phyloP scores from a whole-genome alignment of 164 flowering plant genomes.

The Echeveria elegans region DNA sequence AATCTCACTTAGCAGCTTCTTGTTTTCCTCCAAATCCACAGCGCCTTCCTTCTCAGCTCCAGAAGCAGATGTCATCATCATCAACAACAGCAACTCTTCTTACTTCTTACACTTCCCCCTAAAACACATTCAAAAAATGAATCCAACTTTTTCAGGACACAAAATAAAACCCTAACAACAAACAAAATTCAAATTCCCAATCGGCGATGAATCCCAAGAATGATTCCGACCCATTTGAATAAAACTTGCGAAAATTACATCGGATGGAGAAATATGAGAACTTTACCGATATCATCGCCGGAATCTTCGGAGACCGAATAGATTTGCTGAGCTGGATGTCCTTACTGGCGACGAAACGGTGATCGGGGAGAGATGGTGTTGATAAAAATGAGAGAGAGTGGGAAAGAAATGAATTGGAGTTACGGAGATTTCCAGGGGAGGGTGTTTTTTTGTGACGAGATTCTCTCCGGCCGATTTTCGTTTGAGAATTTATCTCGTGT shows the following conservation, averaged over 20 bases:
- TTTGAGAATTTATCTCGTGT: too few relatives aligned
- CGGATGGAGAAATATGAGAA: not conserved
- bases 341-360: not conserved
- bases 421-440: not conserved
- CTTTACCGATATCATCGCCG: not conserved
- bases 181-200: not conserved
- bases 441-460: too few relatives aligned
- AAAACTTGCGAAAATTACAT: not conserved
- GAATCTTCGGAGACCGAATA: not conserved
- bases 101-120: not conserved
- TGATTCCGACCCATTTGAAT: not conserved
- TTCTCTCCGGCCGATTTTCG: too few relatives aligned
- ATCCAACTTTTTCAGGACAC: not conserved
- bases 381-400: not conserved
- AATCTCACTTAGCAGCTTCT: slow-evolving; percentile 58
- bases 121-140: not conserved
- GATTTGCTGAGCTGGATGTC: not conserved
- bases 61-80: slow-evolving; percentile 52
- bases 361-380: not conserved
- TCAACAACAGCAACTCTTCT: slow-evolving; percentile 20
- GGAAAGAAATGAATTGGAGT: not conserved
- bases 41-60: slow-evolving; percentile 38
- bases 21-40: slow-evolving; percentile 35
- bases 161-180: not conserved
- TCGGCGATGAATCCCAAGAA: not conserved